A percentile compares a stretch with the other conserved stretches of the same genome.
Conservation (phyloP, 164 flowering plant species). For the Cinnamomum chago region DNA sequence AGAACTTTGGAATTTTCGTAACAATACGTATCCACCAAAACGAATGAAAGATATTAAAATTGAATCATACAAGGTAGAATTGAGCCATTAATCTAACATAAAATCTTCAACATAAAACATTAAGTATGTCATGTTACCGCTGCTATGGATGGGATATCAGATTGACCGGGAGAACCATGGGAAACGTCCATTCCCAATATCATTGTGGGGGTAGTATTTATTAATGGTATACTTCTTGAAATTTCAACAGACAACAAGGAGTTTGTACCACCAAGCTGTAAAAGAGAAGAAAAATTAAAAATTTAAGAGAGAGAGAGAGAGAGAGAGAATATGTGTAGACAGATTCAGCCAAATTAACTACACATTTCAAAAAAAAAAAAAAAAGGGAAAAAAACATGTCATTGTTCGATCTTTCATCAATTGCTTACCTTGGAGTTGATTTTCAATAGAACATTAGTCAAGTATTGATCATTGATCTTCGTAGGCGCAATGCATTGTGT, state of each 20-base stretch:
- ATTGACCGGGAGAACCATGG: slow-evolving; percentile 76
- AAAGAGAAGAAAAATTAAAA: slow-evolving; percentile 3
- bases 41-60: background rate
- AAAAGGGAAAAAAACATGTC: background rate
- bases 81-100: background rate
- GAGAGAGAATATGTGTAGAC: background rate
- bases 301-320: background rate
- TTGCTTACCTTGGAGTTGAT: slow-evolving; percentile 73
- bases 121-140: slow-evolving; percentile 41
- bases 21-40: background rate
- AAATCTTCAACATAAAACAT: background rate
- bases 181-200: slow-evolving; percentile 91
- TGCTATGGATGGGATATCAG: slow-evolving; percentile 74
- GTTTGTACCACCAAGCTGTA: slow-evolving; percentile 79
- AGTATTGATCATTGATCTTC: slow-evolving; percentile 73
- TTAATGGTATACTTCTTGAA: slow-evolving; percentile 43
- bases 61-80: background rate
- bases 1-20: background rate
- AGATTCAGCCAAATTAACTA: background rate
- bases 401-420: background rate
- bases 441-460: slow-evolving; percentile 79
- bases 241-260: slow-evolving; percentile 68
- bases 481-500: slow-evolving; percentile 69
- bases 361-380: background rate
- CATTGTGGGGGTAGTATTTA: slow-evolving; percentile 63